These are phyloP conservation scores for Acacia concinna DNA, from an alignment of 331 rosid species.

Conservation along the genomic window DNA sequence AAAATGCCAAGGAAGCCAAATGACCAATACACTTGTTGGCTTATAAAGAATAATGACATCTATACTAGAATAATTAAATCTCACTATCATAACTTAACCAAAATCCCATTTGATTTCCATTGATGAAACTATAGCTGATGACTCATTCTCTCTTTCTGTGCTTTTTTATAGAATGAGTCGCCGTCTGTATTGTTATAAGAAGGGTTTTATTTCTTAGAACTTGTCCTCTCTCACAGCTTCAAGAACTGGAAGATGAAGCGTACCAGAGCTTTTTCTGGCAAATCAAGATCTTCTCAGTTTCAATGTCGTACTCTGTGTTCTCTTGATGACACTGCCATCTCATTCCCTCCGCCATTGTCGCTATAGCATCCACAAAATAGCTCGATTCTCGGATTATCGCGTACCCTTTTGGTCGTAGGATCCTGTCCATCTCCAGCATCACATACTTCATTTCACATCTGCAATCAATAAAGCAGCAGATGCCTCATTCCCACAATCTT, in stretches of 20 bases:
- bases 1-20: not conserved
- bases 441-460: slow-evolving; percentile 93
- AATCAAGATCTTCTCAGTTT: slow-evolving; percentile 78
- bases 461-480: no score
- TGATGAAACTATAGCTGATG: slow-evolving; percentile 32
- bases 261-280: slow-evolving; percentile 94
- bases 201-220: not conserved
- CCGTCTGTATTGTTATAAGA: not conserved
- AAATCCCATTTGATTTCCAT: slow-evolving; percentile 43
- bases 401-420: slow-evolving; percentile 73
- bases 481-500: not conserved
- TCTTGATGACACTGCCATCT: slow-evolving; percentile 83
- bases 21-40: slow-evolving; percentile 40
- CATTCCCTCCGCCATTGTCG: slow-evolving; percentile 67
- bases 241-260: slow-evolving; percentile 55
- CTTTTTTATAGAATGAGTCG: slow-evolving; percentile 40
- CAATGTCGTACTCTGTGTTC: slow-evolving; percentile 62
- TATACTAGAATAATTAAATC: slow-evolving; percentile 37
- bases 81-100: slow-evolving; percentile 45
- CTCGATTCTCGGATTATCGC: slow-evolving; percentile 79
- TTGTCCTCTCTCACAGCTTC: slow-evolving; percentile 40
- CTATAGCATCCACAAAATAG: slow-evolving; percentile 75
- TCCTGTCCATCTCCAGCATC: slow-evolving; percentile 92
- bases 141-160: slow-evolving; percentile 23
- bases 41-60: slow-evolving; percentile 44